Conservation (phyloP, 2,329 filamentous ascomycete species). For the Calonectria ilicicola region DNA sequence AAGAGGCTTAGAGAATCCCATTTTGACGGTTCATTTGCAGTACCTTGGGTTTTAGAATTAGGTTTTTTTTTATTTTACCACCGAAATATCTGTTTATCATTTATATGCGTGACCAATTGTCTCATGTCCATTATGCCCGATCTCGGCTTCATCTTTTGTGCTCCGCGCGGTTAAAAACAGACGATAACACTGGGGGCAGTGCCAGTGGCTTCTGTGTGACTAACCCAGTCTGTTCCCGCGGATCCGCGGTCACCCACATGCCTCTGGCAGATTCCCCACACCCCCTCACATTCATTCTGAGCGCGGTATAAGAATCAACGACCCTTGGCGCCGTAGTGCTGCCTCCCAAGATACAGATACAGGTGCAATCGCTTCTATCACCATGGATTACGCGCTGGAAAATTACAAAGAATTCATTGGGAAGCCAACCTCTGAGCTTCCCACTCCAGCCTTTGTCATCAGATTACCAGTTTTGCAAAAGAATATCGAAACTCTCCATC, state of each 20-base stretch:
- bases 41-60: not conserved
- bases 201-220: not conserved
- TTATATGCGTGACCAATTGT: not conserved
- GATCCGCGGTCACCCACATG: not conserved
- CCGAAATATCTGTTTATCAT: too few species aligned
- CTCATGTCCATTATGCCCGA: not conserved
- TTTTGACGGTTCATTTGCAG: not conserved
- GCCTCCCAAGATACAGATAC: not conserved
- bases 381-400: constrained; percentile 42
- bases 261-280: not conserved
- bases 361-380: not conserved
- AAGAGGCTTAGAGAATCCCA: too few species aligned
- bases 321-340: not conserved
- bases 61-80: not conserved
- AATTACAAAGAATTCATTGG: constrained; percentile 51
- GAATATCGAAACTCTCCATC: constrained; percentile 51
- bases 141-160: constrained; percentile 22
- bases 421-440: constrained; percentile 47
- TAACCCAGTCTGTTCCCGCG: not conserved
- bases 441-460: constrained; percentile 54
- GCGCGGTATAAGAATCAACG: not conserved
- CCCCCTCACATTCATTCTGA: constrained; percentile 2
- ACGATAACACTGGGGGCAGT: not conserved
- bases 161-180: constrained; percentile 15
- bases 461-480: constrained; percentile 51